phyloP scores from a whole-genome alignment of 148 eudicot species.

The Pouteria glomerata region DNA sequence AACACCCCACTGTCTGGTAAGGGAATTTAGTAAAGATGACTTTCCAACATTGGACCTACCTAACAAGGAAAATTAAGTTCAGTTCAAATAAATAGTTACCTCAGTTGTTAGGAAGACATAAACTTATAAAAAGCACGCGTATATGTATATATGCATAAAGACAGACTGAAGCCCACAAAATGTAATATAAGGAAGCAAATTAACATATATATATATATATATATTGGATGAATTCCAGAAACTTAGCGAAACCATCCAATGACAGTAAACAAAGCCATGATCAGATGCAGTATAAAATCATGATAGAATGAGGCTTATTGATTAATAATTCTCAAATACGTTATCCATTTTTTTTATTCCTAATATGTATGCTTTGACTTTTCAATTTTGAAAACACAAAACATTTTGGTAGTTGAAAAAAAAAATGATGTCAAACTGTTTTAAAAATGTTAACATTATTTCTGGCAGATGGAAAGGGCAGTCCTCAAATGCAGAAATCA shows the following conservation, averaged over 20 bases:
- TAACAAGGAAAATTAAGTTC: constrained; percentile 22
- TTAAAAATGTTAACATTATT: background rate
- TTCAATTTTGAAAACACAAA: background rate
- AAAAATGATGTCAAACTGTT: background rate
- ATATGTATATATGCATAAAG: background rate
- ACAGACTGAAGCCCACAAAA: background rate
- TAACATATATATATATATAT: background rate
- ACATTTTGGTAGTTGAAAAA: background rate
- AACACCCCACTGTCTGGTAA: constrained; percentile 97
- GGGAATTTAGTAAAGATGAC: constrained; percentile 82
- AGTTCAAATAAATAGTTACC: background rate
- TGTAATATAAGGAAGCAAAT: background rate
- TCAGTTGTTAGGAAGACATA: background rate
- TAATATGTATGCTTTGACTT: background rate
- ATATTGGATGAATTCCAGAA: too few species aligned
- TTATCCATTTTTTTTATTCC: background rate
- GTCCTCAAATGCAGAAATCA: background rate
- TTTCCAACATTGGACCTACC: constrained; percentile 98
- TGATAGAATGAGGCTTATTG: background rate
- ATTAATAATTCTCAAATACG: background rate
- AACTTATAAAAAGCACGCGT: background rate
- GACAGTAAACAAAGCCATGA: background rate
- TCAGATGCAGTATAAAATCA: background rate
- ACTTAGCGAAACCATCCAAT: background rate
- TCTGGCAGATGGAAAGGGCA: background rate